These are phyloP conservation scores for Calamus simplicifolius DNA, from an alignment of 176 grass and related monocot genomes.

Conservation along the genomic window DNA sequence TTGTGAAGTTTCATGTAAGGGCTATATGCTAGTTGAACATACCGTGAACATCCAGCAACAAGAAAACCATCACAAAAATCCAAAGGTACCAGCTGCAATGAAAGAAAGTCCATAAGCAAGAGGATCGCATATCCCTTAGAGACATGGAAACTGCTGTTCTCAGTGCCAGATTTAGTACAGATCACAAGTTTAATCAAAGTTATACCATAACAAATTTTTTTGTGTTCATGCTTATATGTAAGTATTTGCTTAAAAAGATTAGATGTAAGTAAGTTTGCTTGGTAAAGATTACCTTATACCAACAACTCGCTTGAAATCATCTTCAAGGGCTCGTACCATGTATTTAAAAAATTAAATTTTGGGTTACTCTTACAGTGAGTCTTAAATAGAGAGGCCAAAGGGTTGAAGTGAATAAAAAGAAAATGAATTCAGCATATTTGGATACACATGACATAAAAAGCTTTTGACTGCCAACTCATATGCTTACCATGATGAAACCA, in stretches of 20 bases:
- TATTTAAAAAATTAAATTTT: conserved; percentile 78
- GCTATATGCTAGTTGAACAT: too few relatives aligned
- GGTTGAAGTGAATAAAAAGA: background rate
- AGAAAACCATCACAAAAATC: conserved; percentile 69
- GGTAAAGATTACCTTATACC: conserved; percentile 56
- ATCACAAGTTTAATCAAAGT: too few relatives aligned
- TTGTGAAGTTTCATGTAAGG: background rate
- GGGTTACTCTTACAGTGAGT: conserved; percentile 54
- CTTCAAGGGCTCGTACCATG: conserved; percentile 78
- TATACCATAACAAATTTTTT: too few relatives aligned
- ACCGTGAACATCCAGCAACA: conserved; percentile 80
- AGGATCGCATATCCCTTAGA: background rate
- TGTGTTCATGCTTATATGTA: too few relatives aligned
- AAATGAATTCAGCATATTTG: background rate
- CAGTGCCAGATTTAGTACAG: background rate
- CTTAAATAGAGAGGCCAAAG: conserved; percentile 19
- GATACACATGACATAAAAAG: too few relatives aligned
- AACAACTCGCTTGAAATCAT: conserved; percentile 81
- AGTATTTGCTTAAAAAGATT: too few relatives aligned
- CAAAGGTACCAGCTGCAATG: conserved; percentile 85
- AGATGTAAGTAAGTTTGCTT: too few relatives aligned
- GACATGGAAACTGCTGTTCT: too few relatives aligned
- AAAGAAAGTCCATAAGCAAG: conserved; percentile 8
- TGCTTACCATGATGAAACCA: conserved; percentile 73
- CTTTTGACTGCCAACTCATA: background rate